Evolutionary conservation across 495 filamentous ascomycete species (phyloP).

Genomic region (Hypoxylon rickii): DNA sequence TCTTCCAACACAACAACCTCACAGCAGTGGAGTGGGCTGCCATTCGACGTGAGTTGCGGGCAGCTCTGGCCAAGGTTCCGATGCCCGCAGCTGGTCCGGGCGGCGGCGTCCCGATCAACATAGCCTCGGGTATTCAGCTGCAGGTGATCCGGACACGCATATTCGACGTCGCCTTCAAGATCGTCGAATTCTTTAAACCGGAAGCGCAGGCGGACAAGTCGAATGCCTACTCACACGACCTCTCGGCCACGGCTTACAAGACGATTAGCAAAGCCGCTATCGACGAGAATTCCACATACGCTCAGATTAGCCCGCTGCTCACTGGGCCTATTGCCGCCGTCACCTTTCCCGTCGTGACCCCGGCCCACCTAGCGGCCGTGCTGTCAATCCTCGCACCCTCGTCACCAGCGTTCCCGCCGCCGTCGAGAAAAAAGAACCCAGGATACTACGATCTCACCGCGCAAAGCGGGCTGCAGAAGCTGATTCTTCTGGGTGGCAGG

Average conservation of each 20-base stretch:
- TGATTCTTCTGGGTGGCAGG: slow-evolving; percentile 82
- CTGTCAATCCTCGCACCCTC: slow-evolving; percentile 76
- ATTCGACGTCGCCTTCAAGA: slow-evolving; percentile 78
- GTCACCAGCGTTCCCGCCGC: slow-evolving; percentile 72
- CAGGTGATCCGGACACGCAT: slow-evolving; percentile 87
- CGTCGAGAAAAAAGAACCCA: slow-evolving; percentile 72
- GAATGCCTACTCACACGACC: slow-evolving; percentile 67
- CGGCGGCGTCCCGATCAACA: slow-evolving; percentile 25
- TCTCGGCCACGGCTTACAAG: slow-evolving; percentile 72
- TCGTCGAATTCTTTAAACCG: slow-evolving; percentile 86
- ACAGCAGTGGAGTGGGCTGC: slow-evolving; percentile 84
- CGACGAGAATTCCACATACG: slow-evolving; percentile 52
- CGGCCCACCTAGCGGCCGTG: slow-evolving; percentile 77
- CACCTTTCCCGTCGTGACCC: slow-evolving; percentile 81
- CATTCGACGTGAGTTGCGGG: slow-evolving; percentile 77
- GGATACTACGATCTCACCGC: slow-evolving; percentile 77
- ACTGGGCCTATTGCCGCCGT: slow-evolving; percentile 78
- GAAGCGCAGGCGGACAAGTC: slow-evolving; percentile 54
- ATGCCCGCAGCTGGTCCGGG: slow-evolving; percentile 14
- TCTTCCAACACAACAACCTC: slow-evolving; percentile 98
- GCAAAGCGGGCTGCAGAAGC: slow-evolving; percentile 81
- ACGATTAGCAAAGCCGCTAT: slow-evolving; percentile 57
- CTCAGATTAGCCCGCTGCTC: slow-evolving; percentile 74
- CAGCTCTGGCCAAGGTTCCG: slow-evolving; percentile 66
- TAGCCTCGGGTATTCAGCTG: slow-evolving; percentile 65